Evolutionary conservation across 345 rosid species (phyloP), one percentile per base, ranked within the genome.

Genomic region (Populus deltoides): DNA sequence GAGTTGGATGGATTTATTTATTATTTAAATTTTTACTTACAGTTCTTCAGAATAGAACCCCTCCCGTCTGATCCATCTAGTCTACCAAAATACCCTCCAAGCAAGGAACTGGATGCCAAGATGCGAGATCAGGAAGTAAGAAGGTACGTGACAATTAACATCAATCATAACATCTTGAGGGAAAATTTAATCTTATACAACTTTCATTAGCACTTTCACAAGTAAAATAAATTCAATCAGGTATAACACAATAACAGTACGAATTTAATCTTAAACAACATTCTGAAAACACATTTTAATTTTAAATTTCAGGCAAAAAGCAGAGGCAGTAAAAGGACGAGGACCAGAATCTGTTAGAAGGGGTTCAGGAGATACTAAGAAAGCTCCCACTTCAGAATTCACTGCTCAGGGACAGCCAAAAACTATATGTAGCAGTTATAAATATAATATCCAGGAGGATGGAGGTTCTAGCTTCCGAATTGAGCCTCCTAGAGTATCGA

Each of bases 301-400:
- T 67, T 61, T 35, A 51, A 70, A 70, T 77, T 79, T 82, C 89
- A 96, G 97, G 88, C 86, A 70, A 82, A 89, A 75, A 78, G 90
- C 89, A 9, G 95, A 89, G 72, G 81, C 90, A 74, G 86, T 85
- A 27, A 90, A 82, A 81, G 87, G 90, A 63, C 90, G 85, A 39
- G 94, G 88, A 71, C 88, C 88, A 1, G 95, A 90, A 83, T 88
- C 97, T 12, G 91, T 87, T 33, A 88, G 97, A 85, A 79, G 92
- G 80, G 90, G 86, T 39, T 70, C 80, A 57, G 88, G 92, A 86
- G 90, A 90, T 71, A 71, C 66, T 55, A 87, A 83, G 77, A 86
- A 71, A 59, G 83, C 74, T 7, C 74, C 75, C 36, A 87, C 94
- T 18, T 92, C 94, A 1, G 98, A 90, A 76, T 93, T 95, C 83